phyloP scores from a whole-genome alignment of 768 basidiomycete species.

The Tylopilus plumbeoviolaceoides region DNA sequence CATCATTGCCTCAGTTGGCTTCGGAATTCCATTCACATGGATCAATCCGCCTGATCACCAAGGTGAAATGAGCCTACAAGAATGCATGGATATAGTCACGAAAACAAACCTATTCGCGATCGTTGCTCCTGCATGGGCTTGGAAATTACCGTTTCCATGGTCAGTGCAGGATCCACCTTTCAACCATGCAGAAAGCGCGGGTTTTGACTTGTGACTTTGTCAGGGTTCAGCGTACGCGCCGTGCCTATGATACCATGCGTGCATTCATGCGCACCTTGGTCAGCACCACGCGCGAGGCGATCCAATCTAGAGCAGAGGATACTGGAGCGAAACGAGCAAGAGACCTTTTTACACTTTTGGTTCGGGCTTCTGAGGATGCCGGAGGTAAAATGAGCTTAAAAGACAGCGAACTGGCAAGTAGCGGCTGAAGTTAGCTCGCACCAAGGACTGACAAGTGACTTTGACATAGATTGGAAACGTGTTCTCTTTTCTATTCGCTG shows the following conservation, averaged over 20 bases:
- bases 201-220: not conserved
- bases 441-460: not conserved
- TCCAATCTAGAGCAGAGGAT: conserved; percentile 8
- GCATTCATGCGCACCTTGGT: conserved; percentile 18
- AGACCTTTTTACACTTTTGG: conserved; percentile 20
- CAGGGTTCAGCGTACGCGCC: conserved; percentile 20
- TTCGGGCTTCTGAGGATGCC: conserved; percentile 18
- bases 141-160: conserved; percentile 22
- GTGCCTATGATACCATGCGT: conserved; percentile 20
- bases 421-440: not conserved
- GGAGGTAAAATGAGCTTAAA: conserved; percentile 14
- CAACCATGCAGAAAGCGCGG: too few relatives aligned
- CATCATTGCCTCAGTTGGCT: conserved; percentile 22
- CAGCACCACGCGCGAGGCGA: conserved; percentile 2
- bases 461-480: conserved; percentile 48
- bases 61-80: conserved; percentile 18
- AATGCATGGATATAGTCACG: conserved; percentile 18
- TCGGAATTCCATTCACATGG: conserved; percentile 25
- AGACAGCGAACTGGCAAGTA: conserved; percentile 19
- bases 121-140: conserved; percentile 18
- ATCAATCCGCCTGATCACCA: conserved; percentile 9
- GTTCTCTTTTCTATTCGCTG: conserved; percentile 51
- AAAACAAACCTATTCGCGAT: conserved; percentile 14
- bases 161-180: not conserved
- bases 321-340: conserved; percentile 2